Conservation (phyloP, 176 grass and related monocot species). For the Tillandsia leiboldiana region DNA sequence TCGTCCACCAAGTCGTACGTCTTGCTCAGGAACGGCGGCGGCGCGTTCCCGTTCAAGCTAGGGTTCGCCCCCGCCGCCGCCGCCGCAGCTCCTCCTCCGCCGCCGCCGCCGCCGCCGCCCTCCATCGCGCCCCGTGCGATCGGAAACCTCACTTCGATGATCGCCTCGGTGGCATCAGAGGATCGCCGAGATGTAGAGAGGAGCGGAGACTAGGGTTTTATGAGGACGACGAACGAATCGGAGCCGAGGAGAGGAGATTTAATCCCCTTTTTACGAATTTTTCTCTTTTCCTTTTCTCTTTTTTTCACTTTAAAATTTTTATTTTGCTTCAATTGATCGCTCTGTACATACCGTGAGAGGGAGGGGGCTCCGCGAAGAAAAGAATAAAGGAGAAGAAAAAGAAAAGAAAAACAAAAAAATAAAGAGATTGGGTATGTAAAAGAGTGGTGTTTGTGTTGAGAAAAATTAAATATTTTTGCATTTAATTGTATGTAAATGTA, state of each 20-base stretch:
- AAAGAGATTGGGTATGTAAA: no score
- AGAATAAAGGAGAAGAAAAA: no score
- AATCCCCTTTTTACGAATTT: not conserved
- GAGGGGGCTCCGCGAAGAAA: no score
- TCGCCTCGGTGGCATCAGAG: not conserved
- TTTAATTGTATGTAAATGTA: no score
- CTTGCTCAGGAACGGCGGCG: slow-evolving; percentile 75
- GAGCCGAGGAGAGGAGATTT: not conserved
- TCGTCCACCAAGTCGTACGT: slow-evolving; percentile 96
- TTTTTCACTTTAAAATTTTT: not conserved
- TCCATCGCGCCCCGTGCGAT: not conserved
- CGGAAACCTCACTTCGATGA: not conserved
- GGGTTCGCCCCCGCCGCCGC: slow-evolving; percentile 1
- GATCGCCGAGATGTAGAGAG: not conserved
- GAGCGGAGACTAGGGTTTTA: not conserved
- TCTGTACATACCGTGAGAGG: no score
- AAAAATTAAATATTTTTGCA: no score
- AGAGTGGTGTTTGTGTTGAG: no score
- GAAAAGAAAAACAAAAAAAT: no score
- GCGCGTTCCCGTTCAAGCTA: slow-evolving; percentile 18
- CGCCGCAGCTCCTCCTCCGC: slow-evolving; percentile 4
- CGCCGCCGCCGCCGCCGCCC: not conserved
- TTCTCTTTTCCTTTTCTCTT: not conserved
- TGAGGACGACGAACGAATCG: not conserved
- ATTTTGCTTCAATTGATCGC: not conserved